phyloP scores from a whole-genome alignment of 495 filamentous ascomycete genomes.

The Lasiosphaeria ovina region DNA sequence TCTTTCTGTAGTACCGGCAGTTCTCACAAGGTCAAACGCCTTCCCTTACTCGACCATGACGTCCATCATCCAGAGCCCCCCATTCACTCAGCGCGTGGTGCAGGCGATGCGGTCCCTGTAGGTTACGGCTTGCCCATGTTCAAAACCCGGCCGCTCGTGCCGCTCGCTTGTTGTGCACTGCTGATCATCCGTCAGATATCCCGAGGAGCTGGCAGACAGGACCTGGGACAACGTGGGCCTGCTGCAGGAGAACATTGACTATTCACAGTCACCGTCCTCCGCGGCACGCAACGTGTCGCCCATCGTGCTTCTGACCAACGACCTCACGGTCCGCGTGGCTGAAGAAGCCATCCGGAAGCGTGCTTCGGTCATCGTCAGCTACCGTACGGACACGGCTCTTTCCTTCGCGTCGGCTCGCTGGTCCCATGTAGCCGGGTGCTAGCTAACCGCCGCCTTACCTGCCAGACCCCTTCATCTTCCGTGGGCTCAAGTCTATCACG shows the following conservation, averaged over 20 bases:
- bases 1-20: not conserved
- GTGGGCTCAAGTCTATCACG: slow-evolving; percentile 81
- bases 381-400: slow-evolving; percentile 57
- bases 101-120: slow-evolving; percentile 79
- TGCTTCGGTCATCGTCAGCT: slow-evolving; percentile 79
- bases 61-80: slow-evolving; percentile 31
- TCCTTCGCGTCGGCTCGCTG: not conserved
- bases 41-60: slow-evolving; percentile 18
- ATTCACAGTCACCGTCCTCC: not conserved
- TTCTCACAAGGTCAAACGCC: slow-evolving; percentile 2
- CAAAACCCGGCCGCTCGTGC: not conserved
- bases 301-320: slow-evolving; percentile 78
- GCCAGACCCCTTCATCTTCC: slow-evolving; percentile 93
- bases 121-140: slow-evolving; percentile 30
- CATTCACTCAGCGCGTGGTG: slow-evolving; percentile 77
- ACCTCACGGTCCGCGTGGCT: slow-evolving; percentile 84
- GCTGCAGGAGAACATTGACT: slow-evolving; percentile 36
- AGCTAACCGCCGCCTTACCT: slow-evolving; percentile 7
- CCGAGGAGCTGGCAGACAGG: slow-evolving; percentile 81
- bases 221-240: slow-evolving; percentile 81
- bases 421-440: not conserved
- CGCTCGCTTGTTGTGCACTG: not conserved
- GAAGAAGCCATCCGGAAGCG: slow-evolving; percentile 80
- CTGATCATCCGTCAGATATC: slow-evolving; percentile 60
- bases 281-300: not conserved